These are phyloP conservation scores for Candida coquimbonensis DNA, from an alignment of 805 yeast genomes.

Conservation along the genomic window DNA sequence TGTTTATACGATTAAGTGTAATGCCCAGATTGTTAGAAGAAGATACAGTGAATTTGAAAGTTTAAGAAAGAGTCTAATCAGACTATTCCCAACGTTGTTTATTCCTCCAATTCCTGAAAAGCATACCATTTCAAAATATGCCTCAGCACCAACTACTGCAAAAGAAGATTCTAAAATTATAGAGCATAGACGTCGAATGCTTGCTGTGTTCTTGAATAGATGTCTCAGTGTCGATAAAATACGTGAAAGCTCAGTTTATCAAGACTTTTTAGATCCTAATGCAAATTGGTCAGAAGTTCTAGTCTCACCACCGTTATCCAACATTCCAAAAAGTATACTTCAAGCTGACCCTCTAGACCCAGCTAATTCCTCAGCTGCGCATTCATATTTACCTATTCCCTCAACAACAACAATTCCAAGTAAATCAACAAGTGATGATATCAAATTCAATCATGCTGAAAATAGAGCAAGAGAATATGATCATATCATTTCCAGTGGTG, in stretches of 20 bases:
- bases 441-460: conserved; percentile 35
- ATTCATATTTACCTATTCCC: conserved; percentile 58
- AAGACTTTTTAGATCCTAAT: conserved; percentile 81
- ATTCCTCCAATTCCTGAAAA: conserved; percentile 94
- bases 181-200: conserved; percentile 71
- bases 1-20: conserved; percentile 68
- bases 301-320: conserved; percentile 44
- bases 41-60: conserved; percentile 91
- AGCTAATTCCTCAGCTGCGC: conserved; percentile 47
- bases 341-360: conserved; percentile 60
- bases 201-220: conserved; percentile 73
- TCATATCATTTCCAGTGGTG: conserved; percentile 34
- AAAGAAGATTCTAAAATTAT: conserved; percentile 39
- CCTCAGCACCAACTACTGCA: conserved; percentile 35
- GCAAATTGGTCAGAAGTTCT: conserved; percentile 83
- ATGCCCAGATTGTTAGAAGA: conserved; percentile 63
- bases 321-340: conserved; percentile 46
- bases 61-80: conserved; percentile 60
- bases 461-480: conserved; percentile 39
- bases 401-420: conserved; percentile 26
- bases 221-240: conserved; percentile 58
- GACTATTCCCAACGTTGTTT: conserved; percentile 70
- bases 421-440: conserved; percentile 28
- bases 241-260: conserved; percentile 55
- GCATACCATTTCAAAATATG: conserved; percentile 47